These are phyloP conservation scores for Backusella sp. DNA, from an alignment of 192 early-diverging fungal species.

Conservation along the genomic window DNA sequence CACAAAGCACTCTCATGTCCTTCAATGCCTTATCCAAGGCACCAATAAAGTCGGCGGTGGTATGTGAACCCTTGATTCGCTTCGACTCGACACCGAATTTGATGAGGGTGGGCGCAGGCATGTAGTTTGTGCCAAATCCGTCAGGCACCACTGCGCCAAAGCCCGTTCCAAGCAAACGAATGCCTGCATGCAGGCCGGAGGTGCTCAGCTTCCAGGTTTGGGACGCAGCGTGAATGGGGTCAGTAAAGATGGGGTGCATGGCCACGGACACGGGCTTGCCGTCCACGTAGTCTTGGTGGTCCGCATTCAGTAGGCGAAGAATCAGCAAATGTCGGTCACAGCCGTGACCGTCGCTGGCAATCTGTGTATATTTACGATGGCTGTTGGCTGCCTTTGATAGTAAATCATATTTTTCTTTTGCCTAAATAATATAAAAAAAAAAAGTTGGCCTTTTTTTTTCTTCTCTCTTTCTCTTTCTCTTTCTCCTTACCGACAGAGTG, in stretches of 20 bases:
- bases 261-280: neutral
- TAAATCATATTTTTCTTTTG: conserved; percentile 31
- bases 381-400: conserved; percentile 61
- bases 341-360: conserved; percentile 74
- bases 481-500: conserved; percentile 4
- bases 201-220: conserved; percentile 79
- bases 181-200: conserved; percentile 70
- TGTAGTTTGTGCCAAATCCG: conserved; percentile 89
- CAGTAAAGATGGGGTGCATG: conserved; percentile 59
- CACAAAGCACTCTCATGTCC: conserved; percentile 38
- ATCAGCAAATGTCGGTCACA: conserved; percentile 86
- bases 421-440: neutral
- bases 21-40: conserved; percentile 14
- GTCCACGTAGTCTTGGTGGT: conserved; percentile 22
- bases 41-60: conserved; percentile 12
- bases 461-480: too few relatives aligned
- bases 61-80: conserved; percentile 15
- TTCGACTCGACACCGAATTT: conserved; percentile 87
- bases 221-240: conserved; percentile 73
- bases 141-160: conserved; percentile 81
- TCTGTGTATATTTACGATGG: conserved; percentile 66
- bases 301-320: conserved; percentile 57
- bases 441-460: neutral
- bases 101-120: conserved; percentile 58
- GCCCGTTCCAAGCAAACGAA: conserved; percentile 69